Conservation (phyloP, 1,284 basidiomycete species). For the Microstroma glucosiphilum region DNA sequence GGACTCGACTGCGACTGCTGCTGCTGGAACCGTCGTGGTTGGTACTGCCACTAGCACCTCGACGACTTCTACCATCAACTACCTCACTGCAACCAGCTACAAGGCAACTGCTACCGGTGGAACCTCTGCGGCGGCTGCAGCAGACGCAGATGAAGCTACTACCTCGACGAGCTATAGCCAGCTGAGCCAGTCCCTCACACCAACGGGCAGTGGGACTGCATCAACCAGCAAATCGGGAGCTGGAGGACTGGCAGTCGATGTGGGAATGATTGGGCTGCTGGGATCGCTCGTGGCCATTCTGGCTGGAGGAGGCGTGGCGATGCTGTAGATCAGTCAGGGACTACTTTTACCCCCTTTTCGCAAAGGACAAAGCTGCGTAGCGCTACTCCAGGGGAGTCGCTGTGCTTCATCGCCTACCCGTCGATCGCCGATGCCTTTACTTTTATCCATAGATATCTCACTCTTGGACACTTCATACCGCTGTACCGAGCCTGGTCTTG, state of each 20-base stretch:
- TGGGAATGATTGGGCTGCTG: background rate
- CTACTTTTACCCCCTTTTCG: no score
- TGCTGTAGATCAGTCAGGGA: background rate
- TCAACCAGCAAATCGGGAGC: background rate
- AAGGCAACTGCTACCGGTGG: background rate
- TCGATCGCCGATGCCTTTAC: no score
- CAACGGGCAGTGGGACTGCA: background rate
- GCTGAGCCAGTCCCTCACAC: slow-evolving; percentile 1
- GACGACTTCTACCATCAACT: background rate
- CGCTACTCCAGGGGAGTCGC: no score
- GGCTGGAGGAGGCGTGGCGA: background rate
- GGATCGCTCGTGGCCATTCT: background rate
- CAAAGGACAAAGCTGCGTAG: no score
- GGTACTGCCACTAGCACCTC: background rate
- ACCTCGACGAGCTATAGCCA: slow-evolving; percentile 1
- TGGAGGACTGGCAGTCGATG: background rate
- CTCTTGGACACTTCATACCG: no score
- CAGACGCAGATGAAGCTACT: background rate
- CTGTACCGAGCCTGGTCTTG: no score
- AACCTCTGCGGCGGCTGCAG: background rate
- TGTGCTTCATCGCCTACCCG: no score
- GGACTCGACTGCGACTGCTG: background rate
- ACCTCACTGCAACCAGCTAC: background rate
- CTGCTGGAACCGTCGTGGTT: background rate
- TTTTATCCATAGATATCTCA: no score